A percentile compares a stretch with the other conserved stretches of the same genome.
These are phyloP conservation scores for Arxiozyma telluris DNA, from an alignment of 1,139 yeast species.

Conservation along the genomic window DNA sequence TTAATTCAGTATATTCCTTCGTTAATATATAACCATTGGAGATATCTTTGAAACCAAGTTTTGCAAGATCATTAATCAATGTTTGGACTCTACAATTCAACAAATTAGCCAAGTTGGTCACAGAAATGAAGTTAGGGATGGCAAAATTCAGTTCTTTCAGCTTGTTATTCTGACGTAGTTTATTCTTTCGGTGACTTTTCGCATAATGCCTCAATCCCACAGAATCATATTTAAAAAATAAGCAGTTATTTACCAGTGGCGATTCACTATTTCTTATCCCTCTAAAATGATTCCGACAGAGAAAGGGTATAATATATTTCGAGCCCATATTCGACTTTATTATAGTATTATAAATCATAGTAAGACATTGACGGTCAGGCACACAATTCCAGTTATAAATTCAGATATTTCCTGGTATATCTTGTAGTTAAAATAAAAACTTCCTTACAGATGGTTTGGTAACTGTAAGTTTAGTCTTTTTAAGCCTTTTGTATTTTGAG, in stretches of 20 bases:
- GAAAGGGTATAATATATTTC: background rate
- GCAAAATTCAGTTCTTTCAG: slow-evolving; percentile 33
- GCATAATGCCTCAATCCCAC: slow-evolving; percentile 9
- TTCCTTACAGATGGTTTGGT: background rate
- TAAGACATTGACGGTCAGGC: background rate
- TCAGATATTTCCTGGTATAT: no score
- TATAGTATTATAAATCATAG: background rate
- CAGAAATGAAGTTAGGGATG: slow-evolving; percentile 66
- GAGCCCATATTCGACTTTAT: background rate
- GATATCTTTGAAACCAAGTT: slow-evolving; percentile 68
- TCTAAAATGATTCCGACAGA: background rate
- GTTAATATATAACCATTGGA: slow-evolving; percentile 76
- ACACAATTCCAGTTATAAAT: background rate
- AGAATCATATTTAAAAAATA: background rate
- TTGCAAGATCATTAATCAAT: slow-evolving; percentile 49
- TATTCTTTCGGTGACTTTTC: slow-evolving; percentile 11
- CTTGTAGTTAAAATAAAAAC: background rate
- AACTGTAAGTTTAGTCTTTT: background rate
- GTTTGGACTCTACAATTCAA: slow-evolving; percentile 55
- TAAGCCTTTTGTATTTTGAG: background rate
- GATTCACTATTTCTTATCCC: background rate
- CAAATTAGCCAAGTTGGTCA: slow-evolving; percentile 66
- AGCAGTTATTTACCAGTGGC: background rate
- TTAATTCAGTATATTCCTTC: slow-evolving; percentile 72
- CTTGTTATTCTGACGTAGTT: slow-evolving; percentile 11